Percentiles rank a stretch among this genome's conserved stretches.
Conservation (phyloP, 164 flowering plant genomes). For the Brasenia schreberi region DNA sequence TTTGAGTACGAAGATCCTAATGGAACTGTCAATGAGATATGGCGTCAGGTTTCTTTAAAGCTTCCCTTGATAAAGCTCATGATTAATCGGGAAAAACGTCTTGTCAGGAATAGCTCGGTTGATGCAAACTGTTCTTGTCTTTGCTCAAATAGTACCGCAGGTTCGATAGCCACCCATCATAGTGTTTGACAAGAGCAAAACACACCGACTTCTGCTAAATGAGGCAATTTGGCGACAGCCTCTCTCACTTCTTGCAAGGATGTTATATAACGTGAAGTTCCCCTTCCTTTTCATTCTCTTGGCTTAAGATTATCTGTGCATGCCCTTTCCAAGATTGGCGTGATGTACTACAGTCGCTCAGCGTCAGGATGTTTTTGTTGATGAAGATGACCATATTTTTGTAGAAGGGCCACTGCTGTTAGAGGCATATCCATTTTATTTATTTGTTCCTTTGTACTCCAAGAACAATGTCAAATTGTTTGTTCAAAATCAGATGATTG, state of each 20-base stretch:
- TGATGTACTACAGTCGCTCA: too few species aligned
- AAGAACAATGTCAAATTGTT: not conserved
- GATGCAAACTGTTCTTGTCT: constrained; percentile 71
- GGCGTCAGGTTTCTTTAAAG: constrained; percentile 86
- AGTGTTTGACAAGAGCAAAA: not conserved
- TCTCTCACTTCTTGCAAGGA: not conserved
- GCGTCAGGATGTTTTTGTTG: not conserved
- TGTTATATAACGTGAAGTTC: too few species aligned
- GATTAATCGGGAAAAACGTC: constrained; percentile 85
- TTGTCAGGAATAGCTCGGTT: constrained; percentile 35
- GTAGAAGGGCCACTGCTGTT: not conserved
- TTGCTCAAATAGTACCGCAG: constrained; percentile 38
- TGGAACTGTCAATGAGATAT: constrained; percentile 80
- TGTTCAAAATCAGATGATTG: not conserved
- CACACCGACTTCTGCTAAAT: not conserved
- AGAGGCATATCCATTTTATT: not conserved
- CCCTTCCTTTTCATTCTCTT: not conserved
- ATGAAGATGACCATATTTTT: not conserved
- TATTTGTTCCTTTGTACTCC: too few species aligned
- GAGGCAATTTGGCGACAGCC: not conserved
- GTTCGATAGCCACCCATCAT: not conserved
- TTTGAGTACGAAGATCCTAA: constrained; percentile 65
- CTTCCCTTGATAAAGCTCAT: constrained; percentile 63
- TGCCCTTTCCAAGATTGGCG: too few species aligned
- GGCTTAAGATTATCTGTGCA: not conserved